Evolutionary conservation across 2,329 filamentous ascomycete genomes (phyloP), one percentile per base, ranked within the genome.

Genomic region (Diplodia scrobiculata): DNA sequence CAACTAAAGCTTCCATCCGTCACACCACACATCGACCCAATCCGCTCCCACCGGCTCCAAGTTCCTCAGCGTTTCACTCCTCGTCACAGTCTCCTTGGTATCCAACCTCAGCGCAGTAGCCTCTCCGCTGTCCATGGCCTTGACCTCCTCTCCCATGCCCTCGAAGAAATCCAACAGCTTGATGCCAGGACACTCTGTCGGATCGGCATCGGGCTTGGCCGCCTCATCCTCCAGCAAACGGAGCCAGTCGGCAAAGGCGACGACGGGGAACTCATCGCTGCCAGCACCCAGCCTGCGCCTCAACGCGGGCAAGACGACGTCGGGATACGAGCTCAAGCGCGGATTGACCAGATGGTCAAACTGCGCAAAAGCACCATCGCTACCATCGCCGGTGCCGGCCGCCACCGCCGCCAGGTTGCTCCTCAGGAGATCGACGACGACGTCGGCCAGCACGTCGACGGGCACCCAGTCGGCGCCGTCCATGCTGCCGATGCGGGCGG

Each of bases 141-240:
- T 21, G 10, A 62, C 3, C 29, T 47, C 21, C 58, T 45, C 29
- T 2, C 36, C 27, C 58, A 45, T 48, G 17, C 36, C 32, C 10
- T 77, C 72, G 67, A 84, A 86, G 74, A 84, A 86, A 52, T 84
- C 82, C 0, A 84, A 67, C 0, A 86, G 75, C 71, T 84, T 85
- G 69, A 84, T 78, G 0, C 81, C 78, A 5, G 84, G 83, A 68
- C 86, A 86, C 17, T 69, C 72, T 3, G 3, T 3, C 19, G 41
- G 19, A 45, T 75, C 68, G 0, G 83, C 80, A 70, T 86, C 82
- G 2, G 76, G 21, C 34, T n/a, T 25, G 0, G 25, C 38, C 45
- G 58, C 58, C 17, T 36, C 41, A 5, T 62, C 2, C 80, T 80
- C 1, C 5, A 85, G 71, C 25, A 21, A 21, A 2, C 29, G 45